Evolutionary conservation across 768 basidiomycete species (phyloP).

Genomic region (Tricholoma furcatifolium): DNA sequence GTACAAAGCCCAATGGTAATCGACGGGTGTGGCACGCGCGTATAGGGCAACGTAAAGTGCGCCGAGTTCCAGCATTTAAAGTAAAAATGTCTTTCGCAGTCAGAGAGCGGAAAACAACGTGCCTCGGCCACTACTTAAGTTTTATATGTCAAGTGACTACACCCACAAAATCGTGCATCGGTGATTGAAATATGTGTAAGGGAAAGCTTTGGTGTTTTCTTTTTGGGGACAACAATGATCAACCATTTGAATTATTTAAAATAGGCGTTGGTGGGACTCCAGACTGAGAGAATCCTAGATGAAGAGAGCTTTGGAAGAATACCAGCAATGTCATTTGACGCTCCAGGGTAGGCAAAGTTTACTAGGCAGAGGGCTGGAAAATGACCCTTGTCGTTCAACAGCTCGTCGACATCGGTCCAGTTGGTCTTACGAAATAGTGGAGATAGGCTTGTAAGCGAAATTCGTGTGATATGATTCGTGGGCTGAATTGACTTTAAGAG

Average conservation of each 20-base stretch:
- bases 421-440: neutral
- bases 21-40: neutral
- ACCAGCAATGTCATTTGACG: neutral
- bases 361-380: neutral
- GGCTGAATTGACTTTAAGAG: neutral
- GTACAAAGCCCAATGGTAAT: constrained; percentile 3
- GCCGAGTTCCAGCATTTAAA: neutral
- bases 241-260: no score
- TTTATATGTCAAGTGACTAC: no score
- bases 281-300: no score
- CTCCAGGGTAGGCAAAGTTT: neutral
- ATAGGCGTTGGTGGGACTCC: no score
- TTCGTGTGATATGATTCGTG: neutral
- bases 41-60: neutral
- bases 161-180: no score
- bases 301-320: neutral
- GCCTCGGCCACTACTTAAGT: no score
- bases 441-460: neutral
- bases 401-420: neutral
- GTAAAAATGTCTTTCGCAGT: no score
- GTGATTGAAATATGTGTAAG: no score
- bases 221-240: no score
- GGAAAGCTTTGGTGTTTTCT: no score
- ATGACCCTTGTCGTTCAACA: neutral
- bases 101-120: no score